Evolutionary conservation across 176 grass and related monocot species (phyloP).

Genomic region (Panicum miliaceum): DNA sequence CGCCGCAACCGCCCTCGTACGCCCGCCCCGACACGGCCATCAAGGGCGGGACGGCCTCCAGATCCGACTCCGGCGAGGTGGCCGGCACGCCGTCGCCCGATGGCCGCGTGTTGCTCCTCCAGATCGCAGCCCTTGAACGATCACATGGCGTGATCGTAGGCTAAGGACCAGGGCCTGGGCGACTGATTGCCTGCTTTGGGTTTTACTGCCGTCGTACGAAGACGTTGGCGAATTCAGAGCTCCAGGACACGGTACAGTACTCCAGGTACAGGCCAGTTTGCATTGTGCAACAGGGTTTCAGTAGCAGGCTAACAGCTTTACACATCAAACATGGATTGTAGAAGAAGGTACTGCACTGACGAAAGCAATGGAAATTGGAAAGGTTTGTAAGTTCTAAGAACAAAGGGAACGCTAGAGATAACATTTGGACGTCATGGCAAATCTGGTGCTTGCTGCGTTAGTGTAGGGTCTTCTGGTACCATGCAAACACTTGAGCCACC

Average conservation of each 20-base stretch:
- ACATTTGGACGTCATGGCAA: neutral
- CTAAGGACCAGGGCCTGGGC: neutral
- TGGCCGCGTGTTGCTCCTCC: neutral
- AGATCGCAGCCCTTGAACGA: neutral
- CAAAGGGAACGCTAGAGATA: neutral
- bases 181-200: no score
- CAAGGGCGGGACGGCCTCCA: neutral
- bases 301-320: neutral
- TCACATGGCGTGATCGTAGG: neutral
- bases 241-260: neutral
- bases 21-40: neutral
- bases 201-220: neutral
- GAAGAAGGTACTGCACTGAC: neutral
- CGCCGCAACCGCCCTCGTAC: neutral
- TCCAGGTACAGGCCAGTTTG: neutral
- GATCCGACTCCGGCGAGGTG: neutral
- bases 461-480: neutral
- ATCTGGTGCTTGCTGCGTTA: neutral
- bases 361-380: no score
- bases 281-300: neutral
- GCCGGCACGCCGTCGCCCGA: neutral
- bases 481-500: neutral
- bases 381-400: neutral
- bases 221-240: constrained; percentile 6
- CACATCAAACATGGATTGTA: neutral